Evolutionary conservation across 1,284 basidiomycete genomes (phyloP), one percentile per base, ranked within the genome.

Genomic region (Mycocalia duriaeana): DNA sequence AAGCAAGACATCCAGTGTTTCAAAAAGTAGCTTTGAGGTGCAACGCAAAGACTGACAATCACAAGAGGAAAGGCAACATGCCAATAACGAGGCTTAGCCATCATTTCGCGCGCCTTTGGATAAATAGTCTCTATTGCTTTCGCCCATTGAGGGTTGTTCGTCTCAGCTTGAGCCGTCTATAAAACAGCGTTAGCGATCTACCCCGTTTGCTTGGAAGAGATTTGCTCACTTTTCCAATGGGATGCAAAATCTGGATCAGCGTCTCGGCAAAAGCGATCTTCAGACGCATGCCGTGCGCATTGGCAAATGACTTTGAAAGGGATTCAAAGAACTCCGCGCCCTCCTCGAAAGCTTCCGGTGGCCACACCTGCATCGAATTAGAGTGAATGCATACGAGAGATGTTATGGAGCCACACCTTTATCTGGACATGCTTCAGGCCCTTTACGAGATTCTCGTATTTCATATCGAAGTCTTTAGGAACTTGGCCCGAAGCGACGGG

Each of bases 101-200:
- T 82, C 89, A 97, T 94, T 46, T 89, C 87, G 47, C 79, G 76
- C 4, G 93, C 91, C 57, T 89, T 87, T 1, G 89, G 86, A 59
- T 87, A 85, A 36, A 98, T 90, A 5, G 82, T 70, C 53, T 93
- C 87, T 40, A 96, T 87, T 0, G 93, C 93, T 61, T 91, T 92
- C 2, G 85, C 87, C 94, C 94, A 98, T 47, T 88, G 77, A 0
- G 94, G 94, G 63, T 96, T 90, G 59, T 97, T 96, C 42, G 95
- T 91, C 69, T 98, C 94, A 1, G 92, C 94, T 63, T 95, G 93
- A 0, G 93, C 94, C 22, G 89, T 93, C 84, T 92, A 56, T 13
- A 47, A 26, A 52, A 42, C 13, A 22, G 26, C 35, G 16, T 14
- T 48, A 40, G 48, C 24, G 50, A 42, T 37, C 25, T 39, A 34